Conservation (phyloP, 768 basidiomycete species). For the Suillus luteus region DNA sequence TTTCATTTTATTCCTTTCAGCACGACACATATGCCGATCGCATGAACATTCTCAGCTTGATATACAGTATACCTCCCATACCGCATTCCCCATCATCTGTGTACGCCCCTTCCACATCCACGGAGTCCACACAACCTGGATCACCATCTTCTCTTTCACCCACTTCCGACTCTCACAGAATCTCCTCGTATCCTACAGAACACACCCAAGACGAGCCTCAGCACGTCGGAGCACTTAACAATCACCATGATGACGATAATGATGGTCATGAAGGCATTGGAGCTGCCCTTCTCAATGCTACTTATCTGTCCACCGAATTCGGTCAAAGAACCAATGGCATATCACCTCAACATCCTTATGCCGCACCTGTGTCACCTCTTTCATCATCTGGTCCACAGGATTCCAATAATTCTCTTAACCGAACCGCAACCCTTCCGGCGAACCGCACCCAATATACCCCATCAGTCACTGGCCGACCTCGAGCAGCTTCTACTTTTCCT, state of each 20-base stretch:
- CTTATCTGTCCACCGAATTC: conserved; percentile 33
- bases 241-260: conserved; percentile 33
- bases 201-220: conserved; percentile 40
- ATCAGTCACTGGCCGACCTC: conserved; percentile 41
- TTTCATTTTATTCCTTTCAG: conserved; percentile 39
- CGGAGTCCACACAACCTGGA: conserved; percentile 37
- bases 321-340: conserved; percentile 8
- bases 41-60: conserved; percentile 89
- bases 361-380: conserved; percentile 31
- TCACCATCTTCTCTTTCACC: conserved; percentile 38
- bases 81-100: conserved; percentile 63
- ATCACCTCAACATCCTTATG: conserved; percentile 51
- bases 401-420: conserved; percentile 29
- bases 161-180: conserved; percentile 52
- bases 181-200: conserved; percentile 45
- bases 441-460: conserved; percentile 30
- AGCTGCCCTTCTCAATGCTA: conserved; percentile 43
- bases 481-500: conserved; percentile 61
- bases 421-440: conserved; percentile 38
- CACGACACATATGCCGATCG: conserved; percentile 95
- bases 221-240: conserved; percentile 21
- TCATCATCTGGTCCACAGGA: conserved; percentile 14
- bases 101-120: conserved; percentile 45
- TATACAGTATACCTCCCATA: conserved; percentile 82
- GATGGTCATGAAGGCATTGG: conserved; percentile 46